Base-by-base conservation (phyloP, 306 rosid species). In the Vigna radiata region DNA sequence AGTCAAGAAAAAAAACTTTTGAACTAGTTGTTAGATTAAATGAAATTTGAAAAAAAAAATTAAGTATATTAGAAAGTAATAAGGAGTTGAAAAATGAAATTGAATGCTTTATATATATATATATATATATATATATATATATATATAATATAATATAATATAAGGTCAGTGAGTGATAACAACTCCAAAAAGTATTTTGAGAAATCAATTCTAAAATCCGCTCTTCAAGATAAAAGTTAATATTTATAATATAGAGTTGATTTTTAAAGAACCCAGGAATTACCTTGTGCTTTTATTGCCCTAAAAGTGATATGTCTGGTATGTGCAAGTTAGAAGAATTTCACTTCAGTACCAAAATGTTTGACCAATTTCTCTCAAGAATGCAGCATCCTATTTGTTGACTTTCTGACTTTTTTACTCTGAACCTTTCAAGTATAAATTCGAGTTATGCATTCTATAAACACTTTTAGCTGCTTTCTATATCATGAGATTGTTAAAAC, bases 331-430 rank as follows among this genome's bases (percentile, higher is more conserved):
- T 23, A 33, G 78, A 18, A 69, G 10, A 25, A 0, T 69, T 62
- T 82, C 59, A 14, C 13, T 19, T 64, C 25, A 54, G 37, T 49
- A 5, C 33, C 11, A 17, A 41, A 46, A 33, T 13, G 49, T 78
- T 61, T 60, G 29, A 39, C 16, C 44, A 39, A 75, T 23, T 50
- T 53, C 77, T 61, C 73, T 33, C 68, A 36, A 29, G 33, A 68
- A 17, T 29, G 74, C 48, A 68, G 69, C 49, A 21, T 58, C 64
- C 46, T 52, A 55, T 19, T 67, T 74, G 62, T 73, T 33, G 36
- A 33, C 25, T 49, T 62, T 52, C 39, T 31, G 48, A 48, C 41
- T 72, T 0, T 4, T 62, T 63, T 18, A 2, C 16, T 44, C 15
- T 10, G 49, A 12, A 11, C 49, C 11, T 50, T 79, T 68, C 37